These are phyloP conservation scores for Penicillium antarcticum DNA, from an alignment of 495 filamentous ascomycete genomes.

Conservation along the genomic window DNA sequence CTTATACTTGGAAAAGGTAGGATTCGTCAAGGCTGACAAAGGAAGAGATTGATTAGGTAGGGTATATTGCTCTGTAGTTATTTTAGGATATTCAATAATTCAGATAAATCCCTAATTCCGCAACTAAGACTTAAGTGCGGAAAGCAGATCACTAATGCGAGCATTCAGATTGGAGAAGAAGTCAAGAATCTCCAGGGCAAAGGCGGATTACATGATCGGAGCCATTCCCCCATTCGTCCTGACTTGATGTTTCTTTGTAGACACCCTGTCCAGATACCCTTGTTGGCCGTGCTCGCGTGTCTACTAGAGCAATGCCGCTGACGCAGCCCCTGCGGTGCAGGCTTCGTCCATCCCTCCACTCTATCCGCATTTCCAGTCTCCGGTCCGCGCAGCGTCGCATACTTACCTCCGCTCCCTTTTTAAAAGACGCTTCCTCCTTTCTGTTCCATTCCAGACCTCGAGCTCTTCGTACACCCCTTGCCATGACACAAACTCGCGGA, in stretches of 20 bases:
- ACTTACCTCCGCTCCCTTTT: slow-evolving; percentile 20
- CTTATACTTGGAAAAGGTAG: not conserved
- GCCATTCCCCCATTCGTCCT: slow-evolving; percentile 2
- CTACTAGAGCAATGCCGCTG: slow-evolving; percentile 36
- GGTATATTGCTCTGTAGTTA: too few species aligned
- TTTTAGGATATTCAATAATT: too few species aligned
- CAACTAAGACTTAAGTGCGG: too few species aligned
- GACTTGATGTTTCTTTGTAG: slow-evolving; percentile 1
- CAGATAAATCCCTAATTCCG: too few species aligned
- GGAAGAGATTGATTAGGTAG: not conserved
- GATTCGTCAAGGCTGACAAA: not conserved
- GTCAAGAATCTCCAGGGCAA: slow-evolving; percentile 19
- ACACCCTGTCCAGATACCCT: slow-evolving; percentile 20
- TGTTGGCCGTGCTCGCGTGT: slow-evolving; percentile 21
- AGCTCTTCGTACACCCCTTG: slow-evolving; percentile 17
- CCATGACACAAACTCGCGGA: slow-evolving; percentile 39
- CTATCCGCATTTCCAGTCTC: slow-evolving; percentile 8
- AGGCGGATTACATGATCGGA: slow-evolving; percentile 27
- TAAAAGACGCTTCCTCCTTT: slow-evolving; percentile 11
- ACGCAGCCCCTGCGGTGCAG: slow-evolving; percentile 47
- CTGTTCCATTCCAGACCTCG: slow-evolving; percentile 23
- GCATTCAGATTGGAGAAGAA: not conserved
- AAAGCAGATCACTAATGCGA: not conserved
- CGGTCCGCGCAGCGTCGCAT: slow-evolving; percentile 27
- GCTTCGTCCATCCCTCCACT: slow-evolving; percentile 39